phyloP scores from a whole-genome alignment of 768 basidiomycete species.

The Trametes villosa region DNA sequence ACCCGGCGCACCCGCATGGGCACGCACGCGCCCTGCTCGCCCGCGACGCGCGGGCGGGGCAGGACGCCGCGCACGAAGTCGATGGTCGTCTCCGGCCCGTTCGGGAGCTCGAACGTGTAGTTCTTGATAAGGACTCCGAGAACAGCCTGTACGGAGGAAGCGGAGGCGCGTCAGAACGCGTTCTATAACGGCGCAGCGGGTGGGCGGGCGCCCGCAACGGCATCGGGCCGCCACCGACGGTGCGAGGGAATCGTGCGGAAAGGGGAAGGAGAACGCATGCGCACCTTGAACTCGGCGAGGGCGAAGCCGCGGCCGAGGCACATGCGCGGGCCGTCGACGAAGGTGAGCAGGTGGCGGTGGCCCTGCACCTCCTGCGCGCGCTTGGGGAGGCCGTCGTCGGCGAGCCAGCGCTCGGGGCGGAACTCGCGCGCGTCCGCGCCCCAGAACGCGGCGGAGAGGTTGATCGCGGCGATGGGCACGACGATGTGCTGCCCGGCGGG shows the following conservation, averaged over 20 bases:
- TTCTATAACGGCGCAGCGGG: background rate
- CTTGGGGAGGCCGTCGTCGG: conserved; percentile 32
- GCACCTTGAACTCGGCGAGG: conserved; percentile 46
- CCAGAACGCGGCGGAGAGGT: conserved; percentile 46
- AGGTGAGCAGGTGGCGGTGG: conserved; percentile 46
- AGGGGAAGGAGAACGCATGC: background rate
- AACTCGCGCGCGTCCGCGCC: conserved; percentile 50
- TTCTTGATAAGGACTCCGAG: conserved; percentile 46
- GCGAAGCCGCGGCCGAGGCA: conserved; percentile 52
- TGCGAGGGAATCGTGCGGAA: background rate
- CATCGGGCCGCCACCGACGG: too few relatives aligned
- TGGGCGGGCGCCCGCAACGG: background rate
- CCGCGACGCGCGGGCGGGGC: conserved; percentile 29
- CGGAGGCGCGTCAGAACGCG: background rate
- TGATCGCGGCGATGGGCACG: conserved; percentile 45
- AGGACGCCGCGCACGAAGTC: conserved; percentile 29
- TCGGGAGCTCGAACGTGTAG: conserved; percentile 45
- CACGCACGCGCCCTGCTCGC: conserved; percentile 29
- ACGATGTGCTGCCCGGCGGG: conserved; percentile 44
- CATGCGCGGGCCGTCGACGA: conserved; percentile 48
- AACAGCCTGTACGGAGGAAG: conserved; percentile 39
- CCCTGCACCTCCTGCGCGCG: conserved; percentile 41
- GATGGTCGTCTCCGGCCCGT: conserved; percentile 37
- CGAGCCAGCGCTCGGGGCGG: conserved; percentile 49
- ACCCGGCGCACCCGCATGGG: conserved; percentile 32